Conservation (phyloP, 1,284 basidiomycete genomes). For the Cutaneotrichosporon cyanovorans region DNA sequence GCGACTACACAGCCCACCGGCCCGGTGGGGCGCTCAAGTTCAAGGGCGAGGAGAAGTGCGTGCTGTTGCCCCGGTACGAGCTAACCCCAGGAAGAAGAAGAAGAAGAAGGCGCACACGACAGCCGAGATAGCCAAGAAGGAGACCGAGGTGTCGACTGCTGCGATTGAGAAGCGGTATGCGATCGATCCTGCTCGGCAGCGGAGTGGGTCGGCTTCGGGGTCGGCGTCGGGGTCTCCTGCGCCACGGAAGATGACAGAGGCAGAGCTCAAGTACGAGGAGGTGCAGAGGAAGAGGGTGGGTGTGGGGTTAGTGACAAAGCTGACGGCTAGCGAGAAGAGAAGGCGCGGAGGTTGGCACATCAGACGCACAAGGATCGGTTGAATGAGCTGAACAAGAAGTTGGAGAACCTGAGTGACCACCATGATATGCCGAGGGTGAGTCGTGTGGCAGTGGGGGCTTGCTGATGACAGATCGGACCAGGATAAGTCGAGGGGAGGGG, state of each 20-base stretch:
- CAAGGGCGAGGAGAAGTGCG: slow-evolving; percentile 78
- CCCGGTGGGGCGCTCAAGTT: slow-evolving; percentile 84
- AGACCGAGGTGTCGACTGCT: slow-evolving; percentile 16
- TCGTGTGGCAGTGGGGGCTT: not conserved
- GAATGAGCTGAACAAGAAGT: slow-evolving; percentile 78
- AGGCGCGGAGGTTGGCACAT: slow-evolving; percentile 69
- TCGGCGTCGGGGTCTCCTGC: slow-evolving; percentile 6
- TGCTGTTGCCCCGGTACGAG: slow-evolving; percentile 15
- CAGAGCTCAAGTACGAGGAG: slow-evolving; percentile 83
- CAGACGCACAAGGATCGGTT: slow-evolving; percentile 95
- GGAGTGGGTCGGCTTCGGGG: slow-evolving; percentile 1
- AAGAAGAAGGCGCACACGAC: slow-evolving; percentile 73
- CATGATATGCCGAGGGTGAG: slow-evolving; percentile 42
- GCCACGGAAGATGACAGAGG: slow-evolving; percentile 63
- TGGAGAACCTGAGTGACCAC: slow-evolving; percentile 60
- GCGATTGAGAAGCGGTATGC: not conserved
- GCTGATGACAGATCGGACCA: slow-evolving; percentile 15
- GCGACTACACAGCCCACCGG: slow-evolving; percentile 68
- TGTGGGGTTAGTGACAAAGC: slow-evolving; percentile 6
- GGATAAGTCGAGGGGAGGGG: slow-evolving; percentile 3
- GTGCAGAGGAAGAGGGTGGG: slow-evolving; percentile 72
- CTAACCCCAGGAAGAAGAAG: slow-evolving; percentile 21
- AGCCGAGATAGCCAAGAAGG: slow-evolving; percentile 23
- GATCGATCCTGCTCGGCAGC: slow-evolving; percentile 2
- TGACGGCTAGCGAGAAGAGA: slow-evolving; percentile 59